These are phyloP conservation scores for Vaccinium macrocarpon DNA, from an alignment of 148 eudicot species.

Conservation along the genomic window DNA sequence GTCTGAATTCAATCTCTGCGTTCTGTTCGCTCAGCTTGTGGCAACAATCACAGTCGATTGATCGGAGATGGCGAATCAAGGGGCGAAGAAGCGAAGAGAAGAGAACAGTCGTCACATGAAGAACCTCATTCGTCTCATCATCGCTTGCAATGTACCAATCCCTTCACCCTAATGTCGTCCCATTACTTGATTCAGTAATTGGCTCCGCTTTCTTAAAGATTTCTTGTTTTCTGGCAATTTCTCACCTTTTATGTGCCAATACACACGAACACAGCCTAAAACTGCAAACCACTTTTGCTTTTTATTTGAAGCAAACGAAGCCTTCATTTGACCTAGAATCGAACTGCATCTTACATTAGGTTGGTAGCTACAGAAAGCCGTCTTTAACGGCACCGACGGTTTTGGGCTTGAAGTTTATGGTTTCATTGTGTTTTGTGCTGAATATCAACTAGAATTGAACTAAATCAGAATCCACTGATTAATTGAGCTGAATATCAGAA, in stretches of 20 bases:
- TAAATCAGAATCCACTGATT: not conserved
- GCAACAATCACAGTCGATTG: no score
- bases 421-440: not conserved
- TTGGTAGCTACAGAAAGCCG: no score
- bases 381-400: not conserved
- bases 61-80: conserved; percentile 59
- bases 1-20: no score
- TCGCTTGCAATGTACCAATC: conserved; percentile 25
- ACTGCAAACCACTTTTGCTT: not conserved
- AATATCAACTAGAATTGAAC: not conserved
- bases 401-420: not conserved
- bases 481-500: not conserved
- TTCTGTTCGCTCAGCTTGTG: no score
- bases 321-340: not conserved
- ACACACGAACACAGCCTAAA: not conserved
- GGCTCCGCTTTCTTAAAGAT: not conserved
- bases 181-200: not conserved
- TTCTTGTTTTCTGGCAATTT: not conserved
- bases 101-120: conserved; percentile 61
- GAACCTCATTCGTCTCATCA: conserved; percentile 48
- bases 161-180: not conserved
- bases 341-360: not conserved
- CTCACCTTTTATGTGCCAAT: not conserved
- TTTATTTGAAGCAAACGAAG: not conserved
- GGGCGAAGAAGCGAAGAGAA: conserved; percentile 55